phyloP scores from a whole-genome alignment of 2,329 filamentous ascomycete species.

The Sporothrix dimorphospora region DNA sequence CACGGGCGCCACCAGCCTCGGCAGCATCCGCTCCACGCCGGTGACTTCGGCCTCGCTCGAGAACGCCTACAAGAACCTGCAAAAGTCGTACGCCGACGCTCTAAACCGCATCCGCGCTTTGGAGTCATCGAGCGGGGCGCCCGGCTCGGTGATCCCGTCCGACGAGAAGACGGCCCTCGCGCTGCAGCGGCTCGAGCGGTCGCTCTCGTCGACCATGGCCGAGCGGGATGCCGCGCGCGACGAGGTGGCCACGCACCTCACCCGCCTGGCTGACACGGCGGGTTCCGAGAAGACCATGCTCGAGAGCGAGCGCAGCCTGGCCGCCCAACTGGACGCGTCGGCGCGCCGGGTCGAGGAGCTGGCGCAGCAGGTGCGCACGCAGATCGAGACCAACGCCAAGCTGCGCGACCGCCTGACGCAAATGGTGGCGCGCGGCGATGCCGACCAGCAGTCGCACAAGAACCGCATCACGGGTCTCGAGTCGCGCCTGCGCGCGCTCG shows the following conservation, averaged over 20 bases:
- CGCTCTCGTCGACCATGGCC: constrained; percentile 68
- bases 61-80: constrained; percentile 73
- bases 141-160: constrained; percentile 32
- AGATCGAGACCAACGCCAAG: constrained; percentile 75
- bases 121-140: constrained; percentile 51
- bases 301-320: constrained; percentile 64
- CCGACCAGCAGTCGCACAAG: constrained; percentile 78
- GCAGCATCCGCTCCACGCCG: constrained; percentile 39
- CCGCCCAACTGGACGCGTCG: constrained; percentile 71
- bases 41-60: constrained; percentile 73
- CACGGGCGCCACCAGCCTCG: constrained; percentile 28
- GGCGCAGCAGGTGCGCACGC: constrained; percentile 75
- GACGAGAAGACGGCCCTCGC: constrained; percentile 66
- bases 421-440: constrained; percentile 81
- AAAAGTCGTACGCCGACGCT: constrained; percentile 69
- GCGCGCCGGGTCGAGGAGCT: constrained; percentile 75
- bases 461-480: constrained; percentile 84
- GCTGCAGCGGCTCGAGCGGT: constrained; percentile 67
- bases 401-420: constrained; percentile 76
- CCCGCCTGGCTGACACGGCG: constrained; percentile 62
- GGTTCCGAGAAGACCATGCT: constrained; percentile 59
- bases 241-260: constrained; percentile 64
- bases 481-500: constrained; percentile 74
- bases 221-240: constrained; percentile 73
- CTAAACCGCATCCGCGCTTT: constrained; percentile 68